Evolutionary conservation across 192 early-diverging fungal genomes (phyloP), one percentile per base, ranked within the genome.

Genomic region (Coemansia sp.): DNA sequence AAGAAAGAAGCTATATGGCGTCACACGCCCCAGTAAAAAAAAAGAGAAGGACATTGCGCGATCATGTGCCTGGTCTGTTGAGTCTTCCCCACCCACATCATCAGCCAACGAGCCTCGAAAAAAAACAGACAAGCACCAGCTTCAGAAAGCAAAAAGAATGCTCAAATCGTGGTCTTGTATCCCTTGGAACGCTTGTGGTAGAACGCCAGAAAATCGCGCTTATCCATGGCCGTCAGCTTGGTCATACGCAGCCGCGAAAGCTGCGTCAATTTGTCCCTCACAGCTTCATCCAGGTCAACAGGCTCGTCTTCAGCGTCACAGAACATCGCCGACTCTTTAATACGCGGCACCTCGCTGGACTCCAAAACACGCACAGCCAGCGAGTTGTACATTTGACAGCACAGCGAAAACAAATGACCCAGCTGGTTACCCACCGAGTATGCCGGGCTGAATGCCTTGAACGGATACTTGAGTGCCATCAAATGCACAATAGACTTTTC

Each of bases 191-290:
- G 75, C 41, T 74, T 63, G 58, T 82, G 70, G 63, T 78, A 95
- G 69, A 89, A 95, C 2, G 90, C 81, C 66, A 95, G 73, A 68
- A 95, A 95, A 20, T 88, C 88, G 28, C 81, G 76, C 75, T 95
- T 95, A 65, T 94, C 92, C 59, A 81, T 71, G 8, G 90, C 83
- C 4, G 81, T 85, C 57, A 91, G 61, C 12, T 85, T 85, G 1
- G 90, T 88, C 73, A 87, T 90, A 34, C 92, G 83, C 65, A 91
- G 78, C 22, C 92, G 87, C 14, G 89, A 84, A 11, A 93, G 67
- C 53, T 86, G 85, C 34, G 85, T 80, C 73, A 95, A 65, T 36
- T 83, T 63, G 18, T 83, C 76, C 45, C 78, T 63, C 7, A 93
- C 78, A 5, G 87, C 88, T 20, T 83, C 79, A 34, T 88, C 91